These are phyloP conservation scores for Protomyces inundatus DNA, from an alignment of 1,139 yeast species.

Conservation along the genomic window DNA sequence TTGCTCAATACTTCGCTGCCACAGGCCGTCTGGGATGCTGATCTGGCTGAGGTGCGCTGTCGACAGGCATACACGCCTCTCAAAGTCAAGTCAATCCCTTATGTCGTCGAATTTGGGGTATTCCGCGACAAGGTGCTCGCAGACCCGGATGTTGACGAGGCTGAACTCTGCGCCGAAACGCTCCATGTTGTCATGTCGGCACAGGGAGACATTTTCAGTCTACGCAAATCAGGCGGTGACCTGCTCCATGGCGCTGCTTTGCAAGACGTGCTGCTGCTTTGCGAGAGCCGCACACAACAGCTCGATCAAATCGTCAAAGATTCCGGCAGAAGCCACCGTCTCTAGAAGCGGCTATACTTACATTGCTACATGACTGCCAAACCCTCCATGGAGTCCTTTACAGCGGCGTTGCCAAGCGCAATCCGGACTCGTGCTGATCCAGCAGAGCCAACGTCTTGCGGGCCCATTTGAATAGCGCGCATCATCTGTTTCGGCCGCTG, in stretches of 20 bases:
- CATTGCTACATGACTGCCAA: not conserved
- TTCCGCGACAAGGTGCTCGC: conserved; percentile 26
- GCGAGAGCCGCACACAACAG: not conserved
- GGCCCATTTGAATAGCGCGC: not conserved
- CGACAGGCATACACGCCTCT: conserved; percentile 14
- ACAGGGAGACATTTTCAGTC: conserved; percentile 1
- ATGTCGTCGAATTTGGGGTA: conserved; percentile 27
- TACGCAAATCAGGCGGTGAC: conserved; percentile 21
- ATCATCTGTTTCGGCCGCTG: not conserved
- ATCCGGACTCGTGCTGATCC: not conserved
- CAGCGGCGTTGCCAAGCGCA: not conserved
- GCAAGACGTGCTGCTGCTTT: conserved; percentile 2
- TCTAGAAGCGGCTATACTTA: not conserved
- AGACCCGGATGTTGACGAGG: conserved; percentile 29
- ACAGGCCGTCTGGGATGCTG: conserved; percentile 29
- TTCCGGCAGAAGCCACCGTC: not conserved
- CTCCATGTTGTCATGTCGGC: conserved; percentile 13
- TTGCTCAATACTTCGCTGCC: conserved; percentile 27
- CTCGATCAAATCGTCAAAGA: not conserved
- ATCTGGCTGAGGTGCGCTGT: conserved; percentile 20
- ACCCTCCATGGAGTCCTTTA: not conserved
- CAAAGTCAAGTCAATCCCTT: conserved; percentile 1
- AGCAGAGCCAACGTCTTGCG: not conserved
- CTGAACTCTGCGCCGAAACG: conserved; percentile 21
- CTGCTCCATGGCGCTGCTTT: not conserved